Evolutionary conservation across 139 green algal genomes (phyloP).

Genomic region (Microglena sp.): DNA sequence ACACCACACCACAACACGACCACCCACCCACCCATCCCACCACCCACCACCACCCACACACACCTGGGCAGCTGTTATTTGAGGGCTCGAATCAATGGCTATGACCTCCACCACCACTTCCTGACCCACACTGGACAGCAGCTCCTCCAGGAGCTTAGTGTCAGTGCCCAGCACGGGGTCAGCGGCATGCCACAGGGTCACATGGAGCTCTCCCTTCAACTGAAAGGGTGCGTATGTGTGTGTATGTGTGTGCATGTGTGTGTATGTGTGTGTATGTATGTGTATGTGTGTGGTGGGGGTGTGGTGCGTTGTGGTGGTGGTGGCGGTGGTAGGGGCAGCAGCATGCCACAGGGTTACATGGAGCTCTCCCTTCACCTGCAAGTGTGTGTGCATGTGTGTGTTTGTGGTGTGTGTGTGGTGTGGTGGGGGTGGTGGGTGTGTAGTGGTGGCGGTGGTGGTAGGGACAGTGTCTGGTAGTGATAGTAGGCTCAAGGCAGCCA

Average conservation of each 20-base stretch:
- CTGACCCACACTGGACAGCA: constrained; percentile 18
- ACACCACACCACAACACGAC: no score
- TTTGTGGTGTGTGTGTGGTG: constrained; percentile 1
- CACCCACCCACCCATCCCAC: background rate
- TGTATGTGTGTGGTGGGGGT: constrained; percentile 1
- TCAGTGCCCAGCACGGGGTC: constrained; percentile 9
- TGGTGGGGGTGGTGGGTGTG: no score
- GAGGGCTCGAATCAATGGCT: constrained; percentile 15
- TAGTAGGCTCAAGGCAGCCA: no score
- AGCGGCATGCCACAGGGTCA: constrained; percentile 26
- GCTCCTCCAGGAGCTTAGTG: constrained; percentile 5
- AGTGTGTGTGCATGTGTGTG: background rate
- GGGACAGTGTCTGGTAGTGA: no score
- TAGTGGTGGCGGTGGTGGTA: no score
- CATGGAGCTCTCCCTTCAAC: constrained; percentile 12
- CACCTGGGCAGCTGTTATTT: constrained; percentile 14
- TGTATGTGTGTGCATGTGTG: background rate
- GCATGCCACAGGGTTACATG: constrained; percentile 29
- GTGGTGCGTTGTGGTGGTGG: no score
- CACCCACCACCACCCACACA: background rate
- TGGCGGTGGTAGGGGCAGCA: no score
- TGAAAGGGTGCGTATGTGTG: background rate
- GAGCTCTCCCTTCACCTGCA: constrained; percentile 8
- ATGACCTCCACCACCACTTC: constrained; percentile 23
- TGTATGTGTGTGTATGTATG: background rate